Base-by-base conservation (phyloP, 2,329 filamentous ascomycete species). In the Neofusicoccum ribis region DNA sequence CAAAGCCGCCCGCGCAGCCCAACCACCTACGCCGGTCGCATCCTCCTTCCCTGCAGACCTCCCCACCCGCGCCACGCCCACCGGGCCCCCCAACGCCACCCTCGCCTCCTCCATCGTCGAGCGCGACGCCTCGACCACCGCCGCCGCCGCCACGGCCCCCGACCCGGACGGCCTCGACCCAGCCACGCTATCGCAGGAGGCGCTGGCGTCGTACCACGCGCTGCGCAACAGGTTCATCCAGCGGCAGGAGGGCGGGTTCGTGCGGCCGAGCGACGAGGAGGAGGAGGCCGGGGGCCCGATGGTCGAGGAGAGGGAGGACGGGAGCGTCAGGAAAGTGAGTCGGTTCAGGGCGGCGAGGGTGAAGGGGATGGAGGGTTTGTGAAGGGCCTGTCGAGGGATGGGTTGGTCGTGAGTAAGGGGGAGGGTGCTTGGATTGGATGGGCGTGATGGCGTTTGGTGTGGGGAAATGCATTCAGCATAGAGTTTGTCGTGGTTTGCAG, bases 221-320 rank as follows among this genome's bases (percentile, higher is more conserved):
- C 83, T 91, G 76, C 89, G 94, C 20, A 96, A 93, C 74, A 87
- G 86, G 72, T 89, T 96, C 78, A 93, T 97, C 63, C 88, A 92
- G 70, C 86, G 88, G 70, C 88, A 95, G 71, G 92, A 95, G 70
- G 93, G 93, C 60, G 93, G 93, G 3, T 96, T 97, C 76, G 80
- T 90, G 71, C 56, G 43, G 41, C 71, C 75, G 2, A 85, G 87
- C 65, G 86, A 92, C 70, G 87, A 91, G 66, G 88, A 92, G 66
- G 83, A 86, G 61, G 83, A 86, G 61, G 85, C 84, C 51, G 81
- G 86, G 17, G 86, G 88, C 52, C 84, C 90, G 61, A 86, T 90
- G 1, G 81, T 93, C 50, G 88, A 89, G 63, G 87, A 93, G 70
- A 83, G 85, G 31, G 87, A 86, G 20, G 87, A 88, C 50, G 86